phyloP scores from a whole-genome alignment of 2,329 filamentous ascomycete genomes.

The Colletotrichum sp. region DNA sequence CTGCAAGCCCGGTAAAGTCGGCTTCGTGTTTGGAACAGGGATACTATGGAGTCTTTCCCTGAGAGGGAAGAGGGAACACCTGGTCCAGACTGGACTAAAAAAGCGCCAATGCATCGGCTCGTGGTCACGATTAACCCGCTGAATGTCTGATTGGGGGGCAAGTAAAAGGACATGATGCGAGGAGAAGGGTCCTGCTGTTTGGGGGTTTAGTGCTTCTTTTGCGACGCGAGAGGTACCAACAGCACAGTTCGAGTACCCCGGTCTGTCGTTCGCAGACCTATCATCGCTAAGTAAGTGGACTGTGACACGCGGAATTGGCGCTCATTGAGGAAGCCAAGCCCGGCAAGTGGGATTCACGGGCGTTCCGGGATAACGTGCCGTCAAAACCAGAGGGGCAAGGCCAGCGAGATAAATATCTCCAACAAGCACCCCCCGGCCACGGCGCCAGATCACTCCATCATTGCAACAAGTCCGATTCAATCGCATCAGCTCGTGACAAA shows the following conservation, averaged over 20 bases:
- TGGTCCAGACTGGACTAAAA: background rate
- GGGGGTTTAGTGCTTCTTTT: background rate
- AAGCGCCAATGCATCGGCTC: background rate
- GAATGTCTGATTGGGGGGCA: background rate
- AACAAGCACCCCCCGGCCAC: background rate
- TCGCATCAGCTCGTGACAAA: background rate
- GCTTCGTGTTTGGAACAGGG: background rate
- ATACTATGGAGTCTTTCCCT: background rate
- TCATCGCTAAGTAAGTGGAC: background rate
- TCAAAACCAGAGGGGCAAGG: background rate
- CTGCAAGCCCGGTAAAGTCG: background rate
- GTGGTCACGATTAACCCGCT: background rate
- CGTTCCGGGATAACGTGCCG: background rate
- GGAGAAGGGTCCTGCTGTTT: background rate
- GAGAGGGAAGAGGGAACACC: background rate
- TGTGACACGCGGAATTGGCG: background rate
- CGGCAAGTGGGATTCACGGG: background rate
- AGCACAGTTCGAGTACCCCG: background rate
- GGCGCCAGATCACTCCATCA: background rate
- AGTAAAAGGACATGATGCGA: background rate
- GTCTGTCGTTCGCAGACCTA: background rate
- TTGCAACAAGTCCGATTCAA: background rate
- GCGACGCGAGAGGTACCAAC: background rate
- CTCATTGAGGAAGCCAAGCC: background rate
- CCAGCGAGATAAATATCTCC: background rate